Evolutionary conservation across 495 filamentous ascomycete genomes (phyloP).

Genomic region (Platismatia glauca): DNA sequence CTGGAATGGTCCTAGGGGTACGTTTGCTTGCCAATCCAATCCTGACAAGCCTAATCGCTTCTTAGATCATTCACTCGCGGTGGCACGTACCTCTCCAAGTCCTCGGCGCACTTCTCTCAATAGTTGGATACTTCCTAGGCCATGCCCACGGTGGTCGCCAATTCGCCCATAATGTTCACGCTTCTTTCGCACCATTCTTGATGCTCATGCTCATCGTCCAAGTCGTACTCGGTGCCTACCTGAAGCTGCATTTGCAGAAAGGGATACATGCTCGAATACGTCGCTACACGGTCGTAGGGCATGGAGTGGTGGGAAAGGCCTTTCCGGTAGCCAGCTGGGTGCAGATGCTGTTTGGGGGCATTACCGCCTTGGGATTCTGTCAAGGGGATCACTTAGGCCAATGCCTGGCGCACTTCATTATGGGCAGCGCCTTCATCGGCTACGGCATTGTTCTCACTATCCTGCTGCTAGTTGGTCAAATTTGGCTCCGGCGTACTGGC

Average conservation of each 20-base stretch:
- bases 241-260: conserved; percentile 79
- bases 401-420: conserved; percentile 95
- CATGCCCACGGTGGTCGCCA: conserved; percentile 83
- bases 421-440: conserved; percentile 93
- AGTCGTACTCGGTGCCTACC: conserved; percentile 72
- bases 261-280: conserved; percentile 75
- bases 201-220: conserved; percentile 73
- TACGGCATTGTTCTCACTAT: conserved; percentile 86
- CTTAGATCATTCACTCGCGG: conserved; percentile 73
- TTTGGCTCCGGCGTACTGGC: conserved; percentile 75
- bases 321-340: conserved; percentile 85
- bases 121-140: conserved; percentile 82
- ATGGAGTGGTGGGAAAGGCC: conserved; percentile 75
- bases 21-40: conserved; percentile 25
- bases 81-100: conserved; percentile 93
- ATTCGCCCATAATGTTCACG: conserved; percentile 77
- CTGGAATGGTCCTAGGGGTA: conserved; percentile 93
- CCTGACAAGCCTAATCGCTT: background rate
- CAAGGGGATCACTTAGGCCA: conserved; percentile 85
- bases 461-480: conserved; percentile 77
- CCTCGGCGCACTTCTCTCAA: conserved; percentile 61
- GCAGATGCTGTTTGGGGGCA: conserved; percentile 95
- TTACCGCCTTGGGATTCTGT: conserved; percentile 90
- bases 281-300: conserved; percentile 56
- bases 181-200: conserved; percentile 65